Evolutionary conservation across 2,329 filamentous ascomycete species (phyloP).

Genomic region (Sarocladium brachiariae): DNA sequence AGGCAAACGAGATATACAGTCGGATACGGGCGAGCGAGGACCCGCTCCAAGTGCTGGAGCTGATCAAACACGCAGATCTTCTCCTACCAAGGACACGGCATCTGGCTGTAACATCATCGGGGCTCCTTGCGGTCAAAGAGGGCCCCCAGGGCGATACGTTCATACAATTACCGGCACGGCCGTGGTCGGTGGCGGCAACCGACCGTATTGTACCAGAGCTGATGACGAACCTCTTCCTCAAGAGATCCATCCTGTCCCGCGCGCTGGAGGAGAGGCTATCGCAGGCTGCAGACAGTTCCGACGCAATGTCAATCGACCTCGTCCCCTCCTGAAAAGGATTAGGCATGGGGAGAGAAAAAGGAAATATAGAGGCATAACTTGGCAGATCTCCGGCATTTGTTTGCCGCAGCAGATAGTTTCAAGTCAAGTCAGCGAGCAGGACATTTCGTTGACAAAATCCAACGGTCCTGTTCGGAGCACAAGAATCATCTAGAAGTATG

Average conservation of each 20-base stretch:
- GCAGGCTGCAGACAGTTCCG: neutral
- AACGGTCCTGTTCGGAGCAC: too few species aligned
- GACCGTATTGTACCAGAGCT: slow-evolving; percentile 3
- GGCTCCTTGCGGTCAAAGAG: neutral
- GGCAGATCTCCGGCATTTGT: too few species aligned
- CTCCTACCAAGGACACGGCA: neutral
- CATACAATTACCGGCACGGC: neutral
- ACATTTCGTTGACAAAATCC: too few species aligned
- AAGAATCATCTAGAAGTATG: too few species aligned
- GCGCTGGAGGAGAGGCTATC: neutral
- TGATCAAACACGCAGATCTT: slow-evolving; percentile 2
- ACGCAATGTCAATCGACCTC: slow-evolving; percentile 1
- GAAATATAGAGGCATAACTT: too few species aligned
- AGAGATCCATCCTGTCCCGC: slow-evolving; percentile 1
- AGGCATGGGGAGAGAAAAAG: too few species aligned
- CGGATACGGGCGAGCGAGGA: neutral
- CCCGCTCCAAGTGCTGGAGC: slow-evolving; percentile 1
- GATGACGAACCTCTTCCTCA: slow-evolving; percentile 3
- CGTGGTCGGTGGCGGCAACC: slow-evolving; percentile 1
- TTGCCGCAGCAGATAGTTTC: too few species aligned
- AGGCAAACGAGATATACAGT: slow-evolving; percentile 2
- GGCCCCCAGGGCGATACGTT: neutral
- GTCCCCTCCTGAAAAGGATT: too few species aligned
- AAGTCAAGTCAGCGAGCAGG: too few species aligned
- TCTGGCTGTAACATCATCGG: neutral